Conservation (phyloP, 305 asterid genomes). For the Solanum hybrid region DNA sequence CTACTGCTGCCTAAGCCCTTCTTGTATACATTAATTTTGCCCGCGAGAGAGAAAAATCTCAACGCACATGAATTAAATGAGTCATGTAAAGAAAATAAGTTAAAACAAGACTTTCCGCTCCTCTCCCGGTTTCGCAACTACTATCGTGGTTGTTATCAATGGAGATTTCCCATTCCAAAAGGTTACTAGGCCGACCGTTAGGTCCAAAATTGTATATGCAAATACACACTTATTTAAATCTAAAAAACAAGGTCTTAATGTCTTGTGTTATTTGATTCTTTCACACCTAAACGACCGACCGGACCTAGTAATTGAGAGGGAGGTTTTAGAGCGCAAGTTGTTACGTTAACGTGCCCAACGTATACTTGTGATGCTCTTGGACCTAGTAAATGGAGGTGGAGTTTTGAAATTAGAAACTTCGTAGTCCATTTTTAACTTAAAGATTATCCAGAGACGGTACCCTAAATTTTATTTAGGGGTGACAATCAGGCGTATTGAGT, state of each 20-base stretch:
- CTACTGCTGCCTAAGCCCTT: no score
- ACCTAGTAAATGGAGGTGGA: neutral
- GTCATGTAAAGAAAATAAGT: no score
- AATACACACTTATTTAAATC: neutral
- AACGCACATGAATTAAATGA: no score
- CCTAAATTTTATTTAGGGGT: neutral
- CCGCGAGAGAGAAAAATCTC: no score
- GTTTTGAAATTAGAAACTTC: neutral
- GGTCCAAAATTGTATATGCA: neutral
- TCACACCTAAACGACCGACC: neutral
- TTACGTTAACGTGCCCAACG: neutral
- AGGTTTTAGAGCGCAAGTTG: neutral
- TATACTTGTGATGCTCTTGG: neutral
- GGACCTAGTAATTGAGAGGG: neutral
- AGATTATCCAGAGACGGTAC: neutral
- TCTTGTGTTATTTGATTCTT: neutral
- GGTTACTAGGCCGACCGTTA: no score
- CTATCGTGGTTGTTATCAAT: rapidly evolving
- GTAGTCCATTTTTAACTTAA: neutral
- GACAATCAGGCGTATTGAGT: no score
- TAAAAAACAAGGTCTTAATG: neutral
- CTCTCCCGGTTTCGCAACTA: no score
- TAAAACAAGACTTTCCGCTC: no score
- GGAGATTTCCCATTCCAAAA: neutral
- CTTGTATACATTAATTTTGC: no score